A percentile compares a stretch with the other conserved stretches of the same genome.
These are phyloP conservation scores for Fragilariopsis cylindrus DNA, from an alignment of 108 stramenopile species.

Conservation along the genomic window DNA sequence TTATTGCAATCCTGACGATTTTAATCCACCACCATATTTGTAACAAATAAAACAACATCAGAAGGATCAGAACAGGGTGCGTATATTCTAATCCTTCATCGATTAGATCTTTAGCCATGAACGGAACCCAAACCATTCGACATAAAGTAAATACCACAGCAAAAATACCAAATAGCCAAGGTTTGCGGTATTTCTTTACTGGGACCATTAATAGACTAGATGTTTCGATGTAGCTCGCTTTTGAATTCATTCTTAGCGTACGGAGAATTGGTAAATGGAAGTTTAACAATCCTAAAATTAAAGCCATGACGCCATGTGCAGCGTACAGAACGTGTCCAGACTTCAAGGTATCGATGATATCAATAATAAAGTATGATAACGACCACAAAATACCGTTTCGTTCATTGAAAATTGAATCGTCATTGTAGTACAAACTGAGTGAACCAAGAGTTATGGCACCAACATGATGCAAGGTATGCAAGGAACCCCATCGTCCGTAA, in stretches of 20 bases:
- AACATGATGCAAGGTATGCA: slow-evolving; percentile 42
- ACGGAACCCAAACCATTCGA: slow-evolving; percentile 51
- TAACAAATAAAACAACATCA: slow-evolving; percentile 25
- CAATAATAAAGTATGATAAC: slow-evolving; percentile 41
- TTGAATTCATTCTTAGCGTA: slow-evolving; percentile 44
- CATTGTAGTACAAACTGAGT: slow-evolving; percentile 30
- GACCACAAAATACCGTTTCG: slow-evolving; percentile 40
- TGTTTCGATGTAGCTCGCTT: slow-evolving; percentile 35
- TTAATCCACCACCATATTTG: slow-evolving; percentile 32
- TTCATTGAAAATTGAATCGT: slow-evolving; percentile 45
- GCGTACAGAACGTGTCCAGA: slow-evolving; percentile 17
- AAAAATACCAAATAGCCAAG: slow-evolving; percentile 37
- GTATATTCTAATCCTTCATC: slow-evolving; percentile 19
- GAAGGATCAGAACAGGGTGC: slow-evolving; percentile 15
- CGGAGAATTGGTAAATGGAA: slow-evolving; percentile 26
- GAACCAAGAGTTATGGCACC: slow-evolving; percentile 26
- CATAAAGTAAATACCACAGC: slow-evolving; percentile 40
- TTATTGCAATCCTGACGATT: slow-evolving; percentile 28
- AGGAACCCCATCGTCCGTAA: slow-evolving; percentile 21
- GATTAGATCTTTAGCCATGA: slow-evolving; percentile 25
- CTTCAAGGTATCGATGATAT: slow-evolving; percentile 32
- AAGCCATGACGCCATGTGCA: slow-evolving; percentile 30
- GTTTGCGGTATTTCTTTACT: slow-evolving; percentile 36
- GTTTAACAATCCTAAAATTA: slow-evolving; percentile 31
- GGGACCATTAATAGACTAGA: slow-evolving; percentile 24